These are phyloP conservation scores for Clavaria fumosa DNA, from an alignment of 768 basidiomycete genomes.

Conservation along the genomic window DNA sequence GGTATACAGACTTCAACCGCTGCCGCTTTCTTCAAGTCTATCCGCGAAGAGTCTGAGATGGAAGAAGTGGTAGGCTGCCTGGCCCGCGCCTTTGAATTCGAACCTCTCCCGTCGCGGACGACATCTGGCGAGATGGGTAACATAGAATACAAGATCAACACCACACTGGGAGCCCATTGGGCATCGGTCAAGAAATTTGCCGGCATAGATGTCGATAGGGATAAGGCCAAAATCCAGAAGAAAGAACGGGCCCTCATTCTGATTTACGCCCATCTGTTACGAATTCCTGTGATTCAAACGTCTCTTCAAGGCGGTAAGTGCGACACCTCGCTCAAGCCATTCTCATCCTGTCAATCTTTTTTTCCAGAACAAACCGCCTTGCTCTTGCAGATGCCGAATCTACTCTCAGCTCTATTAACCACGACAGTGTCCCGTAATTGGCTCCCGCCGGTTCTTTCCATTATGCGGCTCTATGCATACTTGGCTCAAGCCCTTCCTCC, in stretches of 20 bases:
- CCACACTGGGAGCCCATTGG: slow-evolving; percentile 40
- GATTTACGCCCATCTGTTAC: slow-evolving; percentile 74
- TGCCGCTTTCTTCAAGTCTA: slow-evolving; percentile 69
- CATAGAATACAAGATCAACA: slow-evolving; percentile 35
- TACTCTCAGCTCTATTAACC: slow-evolving; percentile 69
- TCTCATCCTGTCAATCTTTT: background rate
- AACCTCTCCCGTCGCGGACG: slow-evolving; percentile 22
- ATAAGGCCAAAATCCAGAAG: slow-evolving; percentile 23
- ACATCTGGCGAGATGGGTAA: slow-evolving; percentile 26
- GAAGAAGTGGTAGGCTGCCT: slow-evolving; percentile 60
- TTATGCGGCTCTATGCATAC: slow-evolving; percentile 73
- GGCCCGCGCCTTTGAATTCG: slow-evolving; percentile 48
- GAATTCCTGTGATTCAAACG: slow-evolving; percentile 38
- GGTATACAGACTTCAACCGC: slow-evolving; percentile 73
- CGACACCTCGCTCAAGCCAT: no score
- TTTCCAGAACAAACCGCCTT: slow-evolving; percentile 51
- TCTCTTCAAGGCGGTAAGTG: slow-evolving; percentile 49
- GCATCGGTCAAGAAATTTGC: slow-evolving; percentile 29
- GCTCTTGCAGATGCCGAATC: slow-evolving; percentile 52
- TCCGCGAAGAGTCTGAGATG: slow-evolving; percentile 69
- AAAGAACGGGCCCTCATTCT: slow-evolving; percentile 49
- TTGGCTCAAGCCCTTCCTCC: slow-evolving; percentile 73
- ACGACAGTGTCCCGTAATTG: slow-evolving; percentile 80
- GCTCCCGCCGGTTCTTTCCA: slow-evolving; percentile 62
- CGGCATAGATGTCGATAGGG: slow-evolving; percentile 20